Percentiles rank a stretch among this genome's conserved stretches.
Conservation (phyloP, 2,329 filamentous ascomycete genomes). For the Ceratocystis destructans region DNA sequence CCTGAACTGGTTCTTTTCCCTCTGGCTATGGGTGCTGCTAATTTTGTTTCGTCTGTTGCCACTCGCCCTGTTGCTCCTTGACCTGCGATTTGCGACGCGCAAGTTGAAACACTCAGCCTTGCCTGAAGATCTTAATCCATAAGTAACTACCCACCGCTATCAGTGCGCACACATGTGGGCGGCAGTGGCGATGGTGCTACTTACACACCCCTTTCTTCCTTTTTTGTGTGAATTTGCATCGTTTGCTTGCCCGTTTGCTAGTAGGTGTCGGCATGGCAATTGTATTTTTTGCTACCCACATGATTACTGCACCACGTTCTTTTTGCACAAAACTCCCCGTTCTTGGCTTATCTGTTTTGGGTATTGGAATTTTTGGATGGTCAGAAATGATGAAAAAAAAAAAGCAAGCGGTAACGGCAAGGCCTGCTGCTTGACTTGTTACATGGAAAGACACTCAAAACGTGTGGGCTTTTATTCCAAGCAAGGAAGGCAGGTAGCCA, state of each 20-base stretch:
- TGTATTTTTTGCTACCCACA: no score
- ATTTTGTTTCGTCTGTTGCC: not conserved
- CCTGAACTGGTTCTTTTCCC: not conserved
- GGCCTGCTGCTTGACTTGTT: not conserved
- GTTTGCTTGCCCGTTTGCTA: not conserved
- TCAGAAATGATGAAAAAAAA: not conserved
- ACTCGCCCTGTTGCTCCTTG: not conserved
- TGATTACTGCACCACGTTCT: not conserved
- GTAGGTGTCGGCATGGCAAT: not conserved
- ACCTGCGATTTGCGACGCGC: conserved; percentile 6
- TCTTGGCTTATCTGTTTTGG: not conserved
- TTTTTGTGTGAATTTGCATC: not conserved
- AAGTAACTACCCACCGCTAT: not conserved
- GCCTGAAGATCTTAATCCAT: conserved; percentile 8
- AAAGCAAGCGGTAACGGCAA: not conserved
- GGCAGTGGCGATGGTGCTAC: not conserved
- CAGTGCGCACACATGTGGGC: not conserved
- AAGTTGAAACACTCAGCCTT: conserved; percentile 13
- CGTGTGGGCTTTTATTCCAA: not conserved
- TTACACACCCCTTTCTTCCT: not conserved
- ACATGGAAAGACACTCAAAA: not conserved
- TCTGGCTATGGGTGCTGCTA: not conserved
- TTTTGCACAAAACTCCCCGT: not conserved
- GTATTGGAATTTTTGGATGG: not conserved
- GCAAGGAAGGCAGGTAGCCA: not conserved